Evolutionary conservation across 2,329 filamentous ascomycete species (phyloP).

Genomic region (Decorospora gaudefroyi): DNA sequence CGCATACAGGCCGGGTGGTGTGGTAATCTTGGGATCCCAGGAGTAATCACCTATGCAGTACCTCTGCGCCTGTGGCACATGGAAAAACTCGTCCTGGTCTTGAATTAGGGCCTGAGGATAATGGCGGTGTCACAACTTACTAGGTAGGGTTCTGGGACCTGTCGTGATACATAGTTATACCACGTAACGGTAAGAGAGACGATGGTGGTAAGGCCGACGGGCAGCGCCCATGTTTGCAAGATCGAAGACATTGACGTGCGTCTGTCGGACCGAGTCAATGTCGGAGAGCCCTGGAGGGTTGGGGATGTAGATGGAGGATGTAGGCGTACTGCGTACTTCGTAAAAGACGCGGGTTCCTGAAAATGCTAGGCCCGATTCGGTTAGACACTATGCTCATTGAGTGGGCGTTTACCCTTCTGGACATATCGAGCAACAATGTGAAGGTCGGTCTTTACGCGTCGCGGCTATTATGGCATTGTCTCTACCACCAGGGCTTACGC

Average conservation of each 20-base stretch:
- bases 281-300: not conserved
- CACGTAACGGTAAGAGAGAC: conserved; percentile 31
- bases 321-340: not conserved
- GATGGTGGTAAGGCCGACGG: conserved; percentile 27
- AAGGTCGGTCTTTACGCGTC: conserved; percentile 30
- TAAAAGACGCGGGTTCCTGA: conserved; percentile 16
- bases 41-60: conserved; percentile 74
- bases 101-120: conserved; percentile 4
- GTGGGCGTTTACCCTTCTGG: conserved; percentile 14
- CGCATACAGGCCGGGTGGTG: conserved; percentile 76
- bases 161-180: conserved; percentile 50
- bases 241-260: conserved; percentile 25
- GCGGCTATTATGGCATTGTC: conserved; percentile 62
- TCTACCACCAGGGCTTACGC: conserved; percentile 70
- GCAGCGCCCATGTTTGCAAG: conserved; percentile 31
- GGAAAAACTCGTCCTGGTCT: conserved; percentile 77
- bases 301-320: conserved; percentile 3
- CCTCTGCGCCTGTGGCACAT: conserved; percentile 86
- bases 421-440: conserved; percentile 16
- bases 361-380: conserved; percentile 27
- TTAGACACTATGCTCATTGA: conserved; percentile 16
- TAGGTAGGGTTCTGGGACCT: conserved; percentile 63
- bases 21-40: conserved; percentile 98
- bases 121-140: conserved; percentile 44
- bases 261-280: too few species aligned